Conservation (phyloP, 768 basidiomycete species). For the Pleurotus citrinopileatus region DNA sequence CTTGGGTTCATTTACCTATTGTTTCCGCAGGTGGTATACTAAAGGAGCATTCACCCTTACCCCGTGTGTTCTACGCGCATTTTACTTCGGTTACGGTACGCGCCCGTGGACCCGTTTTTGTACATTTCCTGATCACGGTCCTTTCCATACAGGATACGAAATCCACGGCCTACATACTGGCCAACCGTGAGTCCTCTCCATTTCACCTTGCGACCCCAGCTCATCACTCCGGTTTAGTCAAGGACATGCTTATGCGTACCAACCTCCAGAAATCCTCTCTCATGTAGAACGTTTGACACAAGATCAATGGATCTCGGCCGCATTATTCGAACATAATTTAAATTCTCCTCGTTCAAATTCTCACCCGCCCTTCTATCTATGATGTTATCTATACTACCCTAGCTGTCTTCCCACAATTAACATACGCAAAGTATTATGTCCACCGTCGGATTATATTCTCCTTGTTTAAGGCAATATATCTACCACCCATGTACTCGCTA, state of each 20-base stretch:
- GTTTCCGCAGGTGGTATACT: constrained; percentile 34
- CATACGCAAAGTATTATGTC: too few species aligned
- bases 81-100: constrained; percentile 66
- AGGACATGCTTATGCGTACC: constrained; percentile 44
- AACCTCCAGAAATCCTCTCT: constrained; percentile 39
- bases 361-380: too few species aligned
- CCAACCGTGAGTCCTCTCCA: constrained; percentile 31
- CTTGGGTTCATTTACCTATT: not conserved
- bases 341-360: too few species aligned
- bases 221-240: constrained; percentile 29
- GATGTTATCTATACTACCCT: too few species aligned
- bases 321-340: too few species aligned
- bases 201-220: not conserved
- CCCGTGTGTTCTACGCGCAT: constrained; percentile 61
- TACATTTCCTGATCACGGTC: not conserved
- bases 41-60: constrained; percentile 37
- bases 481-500: too few species aligned
- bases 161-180: constrained; percentile 52
- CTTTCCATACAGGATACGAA: constrained; percentile 45
- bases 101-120: constrained; percentile 8
- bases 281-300: constrained; percentile 19
- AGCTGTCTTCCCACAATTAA: too few species aligned
- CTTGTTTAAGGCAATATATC: too few species aligned
- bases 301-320: too few species aligned
- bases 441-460: too few species aligned